Evolutionary conservation across 805 yeast species (phyloP), one percentile per base, ranked within the genome.

Genomic region (Candida ipomoeae): DNA sequence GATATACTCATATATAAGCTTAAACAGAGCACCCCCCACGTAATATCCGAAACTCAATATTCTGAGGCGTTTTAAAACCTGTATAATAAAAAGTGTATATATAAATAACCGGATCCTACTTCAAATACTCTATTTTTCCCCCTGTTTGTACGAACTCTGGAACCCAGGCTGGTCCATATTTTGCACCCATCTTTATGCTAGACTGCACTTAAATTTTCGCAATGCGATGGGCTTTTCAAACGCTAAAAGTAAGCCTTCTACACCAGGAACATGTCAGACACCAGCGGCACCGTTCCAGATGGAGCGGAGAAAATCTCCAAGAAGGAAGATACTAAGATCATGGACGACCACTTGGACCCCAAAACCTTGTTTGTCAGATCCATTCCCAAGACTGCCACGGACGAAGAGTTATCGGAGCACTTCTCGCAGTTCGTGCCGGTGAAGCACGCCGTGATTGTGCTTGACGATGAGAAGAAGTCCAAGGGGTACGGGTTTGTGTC

Each of bases 401-500:
- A 84, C 20, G 96, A 89, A 52, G 83, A 89, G 59, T 75, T 94
- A 39, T 78, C 92, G 1, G 88, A 87, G 58, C 90, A 78, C 67
- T 94, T 94, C 64, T 86, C 98, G 1, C 89, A 89, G 56, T 85
- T 90, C 70, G 92, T 89, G 4, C 99, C 99, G 6, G 95, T 92
- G 11, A 90, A 85, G 68, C 99, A 94, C 68, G 96, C 97, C 1
- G 91, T 90, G 41, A 80, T 94, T 39, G 98, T 94, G 15, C 85
- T 76, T 37, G 97, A 91, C 63, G 74, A 74, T 10, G 82, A 85
- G 34, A 81, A 87, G 48, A 77, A 85, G 41, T 89, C 97, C 2
- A 80, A 91, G 65, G 98, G 99, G 1, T 94, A 91, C 69, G 99
- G 99, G 3, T 94, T 94, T 67, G 99, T 90, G 14, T 85, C 96